Evolutionary conservation across 257 asterid species (phyloP).

Genomic region (Orobanche coerulescens): DNA sequence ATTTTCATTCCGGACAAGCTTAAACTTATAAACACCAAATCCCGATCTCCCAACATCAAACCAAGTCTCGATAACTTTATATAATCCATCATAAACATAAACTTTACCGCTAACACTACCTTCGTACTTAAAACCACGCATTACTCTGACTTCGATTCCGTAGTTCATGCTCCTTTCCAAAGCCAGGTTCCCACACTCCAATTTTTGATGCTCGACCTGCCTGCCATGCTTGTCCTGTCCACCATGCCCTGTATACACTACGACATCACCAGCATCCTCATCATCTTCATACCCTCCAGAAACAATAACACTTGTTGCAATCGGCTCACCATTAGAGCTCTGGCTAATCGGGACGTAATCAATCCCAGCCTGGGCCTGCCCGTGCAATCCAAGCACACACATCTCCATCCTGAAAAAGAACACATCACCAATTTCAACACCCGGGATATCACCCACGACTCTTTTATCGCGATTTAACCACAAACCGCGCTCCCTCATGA

Average conservation of each 20-base stretch:
- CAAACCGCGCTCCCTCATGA: slow-evolving; percentile 47
- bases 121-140: slow-evolving; percentile 71
- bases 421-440: slow-evolving; percentile 61
- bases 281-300: slow-evolving; percentile 95
- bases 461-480: slow-evolving; percentile 80
- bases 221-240: slow-evolving; percentile 62
- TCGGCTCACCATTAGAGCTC: slow-evolving; percentile 80
- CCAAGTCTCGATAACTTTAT: slow-evolving; percentile 58
- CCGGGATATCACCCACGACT: slow-evolving; percentile 74
- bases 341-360: slow-evolving; percentile 62
- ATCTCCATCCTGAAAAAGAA: slow-evolving; percentile 83
- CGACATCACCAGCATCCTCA: slow-evolving; percentile 70
- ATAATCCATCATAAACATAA: slow-evolving; percentile 86
- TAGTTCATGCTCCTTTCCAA: slow-evolving; percentile 85
- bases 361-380: slow-evolving; percentile 85
- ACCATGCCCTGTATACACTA: slow-evolving; percentile 90
- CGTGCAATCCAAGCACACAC: slow-evolving; percentile 78
- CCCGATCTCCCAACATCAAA: slow-evolving; percentile 80
- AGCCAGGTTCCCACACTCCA: slow-evolving; percentile 78
- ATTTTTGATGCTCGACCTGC: slow-evolving; percentile 71
- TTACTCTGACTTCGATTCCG: slow-evolving; percentile 80
- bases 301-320: slow-evolving; percentile 81
- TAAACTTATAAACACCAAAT: slow-evolving; percentile 69
- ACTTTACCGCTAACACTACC: slow-evolving; percentile 70
- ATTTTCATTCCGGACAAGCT: slow-evolving; percentile 54